Conservation (phyloP, 768 basidiomycete species). For the Dacryopinax primogenitus region DNA sequence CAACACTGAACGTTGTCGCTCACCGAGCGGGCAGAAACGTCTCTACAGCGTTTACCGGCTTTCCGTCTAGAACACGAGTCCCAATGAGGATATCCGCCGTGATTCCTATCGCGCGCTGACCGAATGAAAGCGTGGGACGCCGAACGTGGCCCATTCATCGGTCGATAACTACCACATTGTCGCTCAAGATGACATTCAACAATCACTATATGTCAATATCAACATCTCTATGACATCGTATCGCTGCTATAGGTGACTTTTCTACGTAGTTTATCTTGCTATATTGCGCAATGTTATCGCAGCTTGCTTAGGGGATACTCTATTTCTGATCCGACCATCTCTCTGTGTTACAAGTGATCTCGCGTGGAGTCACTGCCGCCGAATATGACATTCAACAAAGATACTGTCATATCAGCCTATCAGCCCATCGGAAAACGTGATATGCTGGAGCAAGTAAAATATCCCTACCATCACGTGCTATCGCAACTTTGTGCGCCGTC, state of each 20-base stretch:
- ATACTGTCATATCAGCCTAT: not conserved
- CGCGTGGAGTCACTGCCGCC: not conserved
- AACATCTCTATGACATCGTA: not conserved
- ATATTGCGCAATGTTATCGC: no score
- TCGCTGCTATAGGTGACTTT: not conserved
- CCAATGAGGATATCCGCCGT: not conserved
- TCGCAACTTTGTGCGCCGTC: not conserved
- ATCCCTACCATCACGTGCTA: not conserved
- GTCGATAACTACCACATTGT: not conserved
- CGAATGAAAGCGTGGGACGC: not conserved
- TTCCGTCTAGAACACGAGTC: conserved; percentile 1
- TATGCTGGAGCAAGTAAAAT: not conserved
- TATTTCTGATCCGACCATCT: no score
- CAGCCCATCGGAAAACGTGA: not conserved
- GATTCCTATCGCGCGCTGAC: not conserved
- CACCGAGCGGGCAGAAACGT: not conserved
- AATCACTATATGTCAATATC: not conserved
- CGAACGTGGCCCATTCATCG: not conserved
- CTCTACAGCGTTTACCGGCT: not conserved
- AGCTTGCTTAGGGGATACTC: no score
- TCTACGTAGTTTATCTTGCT: not conserved
- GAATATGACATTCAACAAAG: not conserved
- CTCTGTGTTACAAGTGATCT: not conserved
- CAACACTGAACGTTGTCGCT: not conserved
- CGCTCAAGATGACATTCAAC: not conserved